phyloP scores from a whole-genome alignment of 2,329 filamentous ascomycete species.

The Fonsecaea pugnacius region DNA sequence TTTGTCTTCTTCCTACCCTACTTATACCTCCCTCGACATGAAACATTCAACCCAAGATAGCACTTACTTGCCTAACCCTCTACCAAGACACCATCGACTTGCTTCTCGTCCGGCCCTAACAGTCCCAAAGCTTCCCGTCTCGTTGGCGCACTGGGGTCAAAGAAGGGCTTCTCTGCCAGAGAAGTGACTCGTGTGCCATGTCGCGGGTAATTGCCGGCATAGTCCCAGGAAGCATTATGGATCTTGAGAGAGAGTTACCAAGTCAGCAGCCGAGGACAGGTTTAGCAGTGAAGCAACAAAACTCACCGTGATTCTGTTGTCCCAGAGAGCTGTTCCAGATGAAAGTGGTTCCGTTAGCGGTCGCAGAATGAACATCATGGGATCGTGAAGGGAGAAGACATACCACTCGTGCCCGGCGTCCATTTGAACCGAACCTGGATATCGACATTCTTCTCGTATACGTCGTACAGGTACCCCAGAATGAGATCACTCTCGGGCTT shows the following conservation, averaged over 20 bases:
- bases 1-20: background rate
- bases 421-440: constrained; percentile 38
- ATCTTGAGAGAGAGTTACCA: constrained; percentile 59
- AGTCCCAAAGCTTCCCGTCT: constrained; percentile 69
- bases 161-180: constrained; percentile 74
- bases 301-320: constrained; percentile 47
- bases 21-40: background rate
- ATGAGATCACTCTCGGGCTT: constrained; percentile 36
- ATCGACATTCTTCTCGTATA: constrained; percentile 41
- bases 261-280: constrained; percentile 60
- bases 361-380: background rate
- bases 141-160: constrained; percentile 66
- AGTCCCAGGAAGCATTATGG: constrained; percentile 49
- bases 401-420: constrained; percentile 33
- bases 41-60: background rate
- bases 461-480: constrained; percentile 43
- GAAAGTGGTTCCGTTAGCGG: background rate
- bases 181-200: constrained; percentile 74
- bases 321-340: constrained; percentile 31
- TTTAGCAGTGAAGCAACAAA: constrained; percentile 53
- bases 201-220: constrained; percentile 42
- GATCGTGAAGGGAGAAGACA: background rate
- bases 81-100: constrained; percentile 32
- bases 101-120: constrained; percentile 60
- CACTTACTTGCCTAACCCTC: constrained; percentile 13